Evolutionary conservation across 805 yeast genomes (phyloP).

Genomic region (Candida taoyuanica): DNA sequence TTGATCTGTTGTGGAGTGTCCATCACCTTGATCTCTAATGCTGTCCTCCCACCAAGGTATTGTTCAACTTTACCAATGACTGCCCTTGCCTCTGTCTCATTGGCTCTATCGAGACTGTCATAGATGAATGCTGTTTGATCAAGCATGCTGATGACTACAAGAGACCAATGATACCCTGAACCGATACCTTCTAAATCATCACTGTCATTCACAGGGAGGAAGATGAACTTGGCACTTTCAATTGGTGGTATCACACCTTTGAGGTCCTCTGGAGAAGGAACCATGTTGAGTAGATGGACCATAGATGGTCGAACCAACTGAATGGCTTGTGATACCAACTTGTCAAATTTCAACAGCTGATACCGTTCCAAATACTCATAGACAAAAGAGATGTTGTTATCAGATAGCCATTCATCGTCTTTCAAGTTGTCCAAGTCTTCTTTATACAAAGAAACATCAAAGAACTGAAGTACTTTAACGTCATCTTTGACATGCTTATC

Average conservation of each 20-base stretch:
- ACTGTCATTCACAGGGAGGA: constrained; percentile 65
- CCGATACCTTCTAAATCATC: constrained; percentile 54
- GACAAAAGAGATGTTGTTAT: constrained; percentile 59
- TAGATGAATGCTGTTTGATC: constrained; percentile 48
- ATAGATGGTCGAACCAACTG: constrained; percentile 55
- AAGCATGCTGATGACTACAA: constrained; percentile 47
- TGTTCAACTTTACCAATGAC: constrained; percentile 23
- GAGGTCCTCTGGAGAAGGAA: constrained; percentile 40
- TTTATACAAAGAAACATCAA: constrained; percentile 52
- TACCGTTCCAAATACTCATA: constrained; percentile 50
- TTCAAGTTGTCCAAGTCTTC: constrained; percentile 54
- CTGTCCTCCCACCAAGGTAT: constrained; percentile 15
- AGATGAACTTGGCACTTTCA: constrained; percentile 44
- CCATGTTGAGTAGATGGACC: constrained; percentile 54
- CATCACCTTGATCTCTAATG: constrained; percentile 23
- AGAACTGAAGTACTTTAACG: constrained; percentile 39
- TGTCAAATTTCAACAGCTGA: constrained; percentile 25
- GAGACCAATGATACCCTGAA: constrained; percentile 77
- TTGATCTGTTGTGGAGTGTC: constrained; percentile 55
- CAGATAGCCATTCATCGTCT: constrained; percentile 72
- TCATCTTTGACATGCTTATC: constrained; percentile 10
- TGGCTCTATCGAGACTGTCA: constrained; percentile 43
- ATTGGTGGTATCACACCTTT: constrained; percentile 43
- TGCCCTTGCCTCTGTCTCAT: constrained; percentile 20
- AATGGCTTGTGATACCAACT: constrained; percentile 30